A percentile compares a stretch with the other conserved stretches of the same genome.
phyloP scores from a whole-genome alignment of 78 protist genomes.

The Protostelium mycophagum region DNA sequence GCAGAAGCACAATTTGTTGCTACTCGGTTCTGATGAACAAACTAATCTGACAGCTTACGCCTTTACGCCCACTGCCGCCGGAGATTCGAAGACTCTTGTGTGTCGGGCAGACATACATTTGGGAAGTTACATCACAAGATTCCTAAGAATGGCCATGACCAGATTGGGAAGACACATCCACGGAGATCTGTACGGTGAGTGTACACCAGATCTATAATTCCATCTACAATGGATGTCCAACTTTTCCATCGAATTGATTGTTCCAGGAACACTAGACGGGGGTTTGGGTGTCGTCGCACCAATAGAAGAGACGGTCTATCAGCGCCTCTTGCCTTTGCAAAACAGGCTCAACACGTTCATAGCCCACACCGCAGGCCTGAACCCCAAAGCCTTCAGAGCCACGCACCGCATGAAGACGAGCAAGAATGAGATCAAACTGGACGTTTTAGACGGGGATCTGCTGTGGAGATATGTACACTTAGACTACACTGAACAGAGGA shows the following conservation, averaged over 20 bases:
- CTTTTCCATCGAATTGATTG: too few relatives aligned
- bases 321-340: constrained; percentile 24
- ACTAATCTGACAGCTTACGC: constrained; percentile 27
- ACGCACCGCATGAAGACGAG: constrained; percentile 13
- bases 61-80: constrained; percentile 40
- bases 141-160: constrained; percentile 28
- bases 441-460: constrained; percentile 49
- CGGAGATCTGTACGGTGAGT: neutral
- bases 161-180: neutral
- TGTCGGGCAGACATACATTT: constrained; percentile 34
- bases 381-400: constrained; percentile 31
- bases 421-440: neutral
- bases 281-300: constrained; percentile 34
- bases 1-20: constrained; percentile 11
- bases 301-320: constrained; percentile 6
- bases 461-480: neutral
- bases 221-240: constrained; percentile 12
- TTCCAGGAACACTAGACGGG: constrained; percentile 59
- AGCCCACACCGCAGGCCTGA: constrained; percentile 50
- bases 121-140: constrained; percentile 19
- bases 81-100: constrained; percentile 36
- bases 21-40: constrained; percentile 30
- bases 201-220: neutral
- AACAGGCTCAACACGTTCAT: constrained; percentile 8
- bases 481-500: neutral